Conservation (phyloP, 257 asterid genomes). For the Cruciata laevipes region DNA sequence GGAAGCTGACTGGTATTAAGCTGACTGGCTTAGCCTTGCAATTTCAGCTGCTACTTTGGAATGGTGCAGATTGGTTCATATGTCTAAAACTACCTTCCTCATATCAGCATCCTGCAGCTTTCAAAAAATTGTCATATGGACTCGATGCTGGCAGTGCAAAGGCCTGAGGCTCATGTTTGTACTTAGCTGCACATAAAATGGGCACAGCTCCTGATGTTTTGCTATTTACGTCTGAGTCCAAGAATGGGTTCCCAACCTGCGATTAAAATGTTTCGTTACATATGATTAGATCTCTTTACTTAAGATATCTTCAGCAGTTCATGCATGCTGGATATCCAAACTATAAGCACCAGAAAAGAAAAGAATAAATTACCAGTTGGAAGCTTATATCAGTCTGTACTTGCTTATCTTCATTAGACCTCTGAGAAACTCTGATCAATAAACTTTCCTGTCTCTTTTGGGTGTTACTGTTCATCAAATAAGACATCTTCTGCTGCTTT, state of each 20-base stretch:
- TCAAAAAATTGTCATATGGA: constrained; percentile 79
- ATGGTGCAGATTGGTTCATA: constrained; percentile 1
- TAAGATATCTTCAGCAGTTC: not conserved
- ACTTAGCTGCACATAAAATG: constrained; percentile 41
- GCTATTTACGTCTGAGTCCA: constrained; percentile 28
- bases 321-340: not conserved
- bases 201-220: constrained; percentile 26
- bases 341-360: not conserved
- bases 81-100: not conserved
- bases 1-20: constrained; percentile 3
- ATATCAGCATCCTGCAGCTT: constrained; percentile 80
- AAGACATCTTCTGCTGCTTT: constrained; percentile 74
- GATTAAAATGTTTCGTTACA: constrained; percentile 3
- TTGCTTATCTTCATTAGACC: constrained; percentile 31
- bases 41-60: constrained; percentile 3
- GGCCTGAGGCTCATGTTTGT: constrained; percentile 43
- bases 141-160: constrained; percentile 69
- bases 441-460: constrained; percentile 39
- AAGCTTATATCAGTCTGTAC: constrained; percentile 20
- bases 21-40: not conserved
- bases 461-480: constrained; percentile 42
- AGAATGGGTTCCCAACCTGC: constrained; percentile 46
- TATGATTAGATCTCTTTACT: not conserved
- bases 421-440: constrained; percentile 40
- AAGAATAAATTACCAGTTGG: constrained; percentile 30